phyloP scores from a whole-genome alignment of 768 basidiomycete genomes.

The Sporobolomyces phaffii region DNA sequence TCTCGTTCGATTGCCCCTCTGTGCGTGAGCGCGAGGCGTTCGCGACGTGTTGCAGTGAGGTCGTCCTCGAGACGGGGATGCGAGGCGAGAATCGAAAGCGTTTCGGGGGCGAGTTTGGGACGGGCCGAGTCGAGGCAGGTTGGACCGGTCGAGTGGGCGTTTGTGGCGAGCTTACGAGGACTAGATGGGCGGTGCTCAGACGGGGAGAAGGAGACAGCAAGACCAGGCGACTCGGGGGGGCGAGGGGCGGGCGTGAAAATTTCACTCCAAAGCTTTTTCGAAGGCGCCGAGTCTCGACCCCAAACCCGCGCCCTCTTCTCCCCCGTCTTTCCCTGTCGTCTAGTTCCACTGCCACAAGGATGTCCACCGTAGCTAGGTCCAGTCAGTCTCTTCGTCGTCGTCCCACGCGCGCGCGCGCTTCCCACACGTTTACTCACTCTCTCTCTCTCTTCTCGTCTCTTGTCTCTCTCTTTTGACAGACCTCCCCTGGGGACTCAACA shows the following conservation, averaged over 20 bases:
- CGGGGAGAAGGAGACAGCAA: neutral
- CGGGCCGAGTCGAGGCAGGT: neutral
- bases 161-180: conserved; percentile 8
- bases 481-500: conserved; percentile 42
- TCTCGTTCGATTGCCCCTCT: no score
- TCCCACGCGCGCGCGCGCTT: neutral
- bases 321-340: neutral
- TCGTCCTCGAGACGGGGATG: no score
- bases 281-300: neutral
- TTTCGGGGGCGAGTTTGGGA: neutral
- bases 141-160: neutral
- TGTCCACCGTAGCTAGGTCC: conserved; percentile 20
- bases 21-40: no score
- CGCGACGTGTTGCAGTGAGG: no score
- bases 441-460: neutral
- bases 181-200: conserved; percentile 13
- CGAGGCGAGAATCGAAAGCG: neutral
- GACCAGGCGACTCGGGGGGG: neutral
- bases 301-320: neutral
- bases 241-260: neutral
- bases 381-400: neutral
- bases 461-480: no score
- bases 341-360: neutral
- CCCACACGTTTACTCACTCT: neutral
- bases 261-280: neutral